phyloP scores from a whole-genome alignment of 2,329 filamentous ascomycete genomes.

The Alternaria consortialis region DNA sequence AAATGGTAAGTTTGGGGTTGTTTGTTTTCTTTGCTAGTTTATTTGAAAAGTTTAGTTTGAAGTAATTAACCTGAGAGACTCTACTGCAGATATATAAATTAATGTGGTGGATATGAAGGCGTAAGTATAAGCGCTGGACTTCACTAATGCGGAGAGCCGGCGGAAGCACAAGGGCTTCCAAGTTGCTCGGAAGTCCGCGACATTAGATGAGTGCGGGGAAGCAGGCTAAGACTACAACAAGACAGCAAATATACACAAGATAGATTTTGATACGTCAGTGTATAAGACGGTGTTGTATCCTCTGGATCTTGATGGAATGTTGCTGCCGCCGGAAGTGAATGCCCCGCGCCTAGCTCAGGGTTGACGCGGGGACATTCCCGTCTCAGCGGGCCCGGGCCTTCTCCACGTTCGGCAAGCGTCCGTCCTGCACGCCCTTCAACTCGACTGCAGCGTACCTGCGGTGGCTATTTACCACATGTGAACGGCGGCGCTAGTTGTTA shows the following conservation, averaged over 20 bases:
- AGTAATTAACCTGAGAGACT: background rate
- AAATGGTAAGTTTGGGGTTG: background rate
- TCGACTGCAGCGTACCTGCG: slow-evolving; percentile 5
- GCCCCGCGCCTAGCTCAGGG: slow-evolving; percentile 13
- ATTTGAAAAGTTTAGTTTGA: background rate
- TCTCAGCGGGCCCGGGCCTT: background rate
- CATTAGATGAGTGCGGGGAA: background rate
- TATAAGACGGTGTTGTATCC: background rate
- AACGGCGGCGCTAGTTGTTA: background rate
- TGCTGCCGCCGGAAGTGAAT: background rate
- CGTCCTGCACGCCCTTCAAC: background rate
- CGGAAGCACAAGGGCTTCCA: slow-evolving; percentile 7
- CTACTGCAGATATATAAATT: background rate
- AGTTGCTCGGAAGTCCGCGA: background rate
- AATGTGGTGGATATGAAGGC: background rate
- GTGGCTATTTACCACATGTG: background rate
- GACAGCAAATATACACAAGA: background rate
- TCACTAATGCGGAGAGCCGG: slow-evolving; percentile 40
- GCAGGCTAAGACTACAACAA: background rate
- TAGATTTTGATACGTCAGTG: background rate
- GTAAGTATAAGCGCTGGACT: slow-evolving; percentile 13
- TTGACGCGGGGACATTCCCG: slow-evolving; percentile 24
- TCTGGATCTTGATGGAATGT: background rate
- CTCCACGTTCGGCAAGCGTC: background rate
- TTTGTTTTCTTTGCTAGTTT: background rate